Evolutionary conservation across 495 filamentous ascomycete species (phyloP).

Genomic region (Penicillium chermesinum): DNA sequence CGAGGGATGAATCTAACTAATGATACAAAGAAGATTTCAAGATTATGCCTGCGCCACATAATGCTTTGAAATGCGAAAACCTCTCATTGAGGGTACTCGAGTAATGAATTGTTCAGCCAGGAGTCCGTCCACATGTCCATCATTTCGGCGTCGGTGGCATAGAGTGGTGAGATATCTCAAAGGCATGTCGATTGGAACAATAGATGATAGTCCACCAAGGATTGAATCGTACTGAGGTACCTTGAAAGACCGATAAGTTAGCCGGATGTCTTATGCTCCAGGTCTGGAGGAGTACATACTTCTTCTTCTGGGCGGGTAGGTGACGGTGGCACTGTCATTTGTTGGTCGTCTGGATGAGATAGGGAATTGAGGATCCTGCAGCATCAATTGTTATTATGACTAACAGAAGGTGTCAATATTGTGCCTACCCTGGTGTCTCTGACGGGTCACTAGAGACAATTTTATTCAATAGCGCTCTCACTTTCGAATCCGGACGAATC

Average conservation of each 20-base stretch:
- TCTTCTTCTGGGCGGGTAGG: not conserved
- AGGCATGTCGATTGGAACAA: slow-evolving; percentile 7
- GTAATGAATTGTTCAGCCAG: slow-evolving; percentile 4
- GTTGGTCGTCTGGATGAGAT: not conserved
- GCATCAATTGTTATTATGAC: not conserved
- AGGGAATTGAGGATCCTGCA: not conserved
- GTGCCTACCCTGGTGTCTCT: slow-evolving; percentile 6
- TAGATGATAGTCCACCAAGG: slow-evolving; percentile 8
- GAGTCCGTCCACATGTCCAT: slow-evolving; percentile 5
- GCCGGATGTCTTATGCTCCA: not conserved
- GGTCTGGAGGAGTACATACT: too few relatives aligned
- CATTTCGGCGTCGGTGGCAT: slow-evolving; percentile 4
- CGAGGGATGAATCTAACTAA: too few relatives aligned
- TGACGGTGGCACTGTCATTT: not conserved
- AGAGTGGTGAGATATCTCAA: slow-evolving; percentile 8
- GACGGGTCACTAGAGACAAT: slow-evolving; percentile 13
- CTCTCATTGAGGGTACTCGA: not conserved
- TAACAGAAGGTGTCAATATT: not conserved
- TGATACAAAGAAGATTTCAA: too few relatives aligned
- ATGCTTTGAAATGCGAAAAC: too few relatives aligned
- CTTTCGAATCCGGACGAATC: not conserved
- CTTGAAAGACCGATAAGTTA: not conserved
- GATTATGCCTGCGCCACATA: not conserved
- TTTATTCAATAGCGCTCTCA: slow-evolving; percentile 6
- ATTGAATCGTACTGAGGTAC: slow-evolving; percentile 9